phyloP scores from a whole-genome alignment of 306 rosid genomes.

The Prunus padus region DNA sequence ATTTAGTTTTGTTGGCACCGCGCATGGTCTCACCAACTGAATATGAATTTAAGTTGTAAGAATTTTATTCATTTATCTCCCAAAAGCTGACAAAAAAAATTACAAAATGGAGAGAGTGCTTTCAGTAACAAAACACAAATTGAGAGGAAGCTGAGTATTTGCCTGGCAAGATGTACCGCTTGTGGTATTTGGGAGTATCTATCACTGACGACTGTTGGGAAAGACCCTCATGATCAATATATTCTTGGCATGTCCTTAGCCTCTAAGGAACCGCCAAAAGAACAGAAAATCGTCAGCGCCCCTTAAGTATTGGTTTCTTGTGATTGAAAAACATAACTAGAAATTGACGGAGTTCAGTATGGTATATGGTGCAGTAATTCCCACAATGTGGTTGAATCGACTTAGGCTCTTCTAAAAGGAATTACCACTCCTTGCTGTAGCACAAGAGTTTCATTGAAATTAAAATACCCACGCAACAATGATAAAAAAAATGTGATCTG shows the following conservation, averaged over 20 bases:
- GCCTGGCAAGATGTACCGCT: constrained; percentile 92
- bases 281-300: constrained; percentile 3
- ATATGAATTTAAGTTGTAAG: constrained; percentile 26
- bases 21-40: constrained; percentile 88
- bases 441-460: background rate
- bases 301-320: constrained; percentile 19
- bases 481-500: background rate
- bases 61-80: background rate
- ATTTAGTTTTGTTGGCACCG: constrained; percentile 55
- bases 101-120: background rate
- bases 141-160: constrained; percentile 20
- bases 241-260: constrained; percentile 79
- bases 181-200: constrained; percentile 80
- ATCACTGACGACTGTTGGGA: constrained; percentile 80
- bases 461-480: background rate
- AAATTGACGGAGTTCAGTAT: background rate
- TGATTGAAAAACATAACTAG: constrained; percentile 8
- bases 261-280: constrained; percentile 47
- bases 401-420: background rate
- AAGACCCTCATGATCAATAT: constrained; percentile 74
- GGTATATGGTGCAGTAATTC: background rate
- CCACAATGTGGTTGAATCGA: background rate
- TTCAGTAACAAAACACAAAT: background rate
- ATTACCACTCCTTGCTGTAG: background rate
- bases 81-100: constrained; percentile 3